Conservation (phyloP, 257 asterid genomes). For the Solanum chiquidenum region DNA sequence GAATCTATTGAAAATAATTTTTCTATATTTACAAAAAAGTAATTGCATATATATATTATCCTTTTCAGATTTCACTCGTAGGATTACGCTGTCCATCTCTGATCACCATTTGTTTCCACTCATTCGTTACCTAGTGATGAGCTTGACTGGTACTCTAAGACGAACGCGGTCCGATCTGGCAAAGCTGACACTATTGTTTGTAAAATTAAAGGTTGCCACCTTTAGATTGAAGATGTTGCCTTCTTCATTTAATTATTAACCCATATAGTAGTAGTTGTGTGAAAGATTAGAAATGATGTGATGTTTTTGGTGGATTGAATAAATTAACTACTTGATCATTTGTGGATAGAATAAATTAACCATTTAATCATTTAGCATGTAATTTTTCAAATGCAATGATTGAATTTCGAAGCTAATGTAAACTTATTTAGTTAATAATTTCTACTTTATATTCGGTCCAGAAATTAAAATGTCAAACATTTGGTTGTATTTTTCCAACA, state of each 20-base stretch:
- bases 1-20: not conserved
- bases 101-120: too few relatives aligned
- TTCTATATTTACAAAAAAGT: not conserved
- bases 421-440: not conserved
- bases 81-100: too few relatives aligned
- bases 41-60: not conserved
- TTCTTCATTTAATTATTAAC: not conserved
- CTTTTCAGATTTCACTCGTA: not conserved
- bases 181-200: not conserved
- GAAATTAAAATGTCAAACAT: not conserved
- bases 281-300: not conserved
- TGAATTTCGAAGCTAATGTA: not conserved
- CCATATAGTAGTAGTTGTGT: not conserved
- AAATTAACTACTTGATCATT: not conserved
- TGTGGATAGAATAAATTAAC: not conserved
- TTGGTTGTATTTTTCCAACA: not conserved
- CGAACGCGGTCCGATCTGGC: too few relatives aligned
- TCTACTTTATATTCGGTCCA: not conserved
- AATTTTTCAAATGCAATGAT: not conserved
- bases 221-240: not conserved
- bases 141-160: too few relatives aligned
- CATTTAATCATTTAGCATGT: not conserved
- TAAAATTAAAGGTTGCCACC: not conserved
- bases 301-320: not conserved
- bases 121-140: too few relatives aligned